These are phyloP conservation scores for Boeremia lycopersici DNA, from an alignment of 2,329 filamentous ascomycete species.

Conservation along the genomic window DNA sequence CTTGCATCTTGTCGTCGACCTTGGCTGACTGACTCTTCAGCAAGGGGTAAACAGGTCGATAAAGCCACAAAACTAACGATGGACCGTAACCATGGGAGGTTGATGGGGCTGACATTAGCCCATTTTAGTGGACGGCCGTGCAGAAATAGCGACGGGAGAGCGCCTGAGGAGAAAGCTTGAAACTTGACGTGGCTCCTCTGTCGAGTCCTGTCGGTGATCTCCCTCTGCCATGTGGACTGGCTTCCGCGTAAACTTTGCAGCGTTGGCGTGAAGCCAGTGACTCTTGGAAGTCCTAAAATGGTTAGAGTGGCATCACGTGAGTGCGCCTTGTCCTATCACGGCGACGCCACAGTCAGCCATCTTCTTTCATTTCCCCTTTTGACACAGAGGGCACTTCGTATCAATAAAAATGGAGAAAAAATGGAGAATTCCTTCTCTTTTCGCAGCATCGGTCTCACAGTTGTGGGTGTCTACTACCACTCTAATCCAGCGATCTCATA, in stretches of 20 bases:
- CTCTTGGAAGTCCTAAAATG: not conserved
- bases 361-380: conserved; percentile 10
- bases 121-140: conserved; percentile 8
- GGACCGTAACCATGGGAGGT: not conserved
- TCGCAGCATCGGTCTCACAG: not conserved
- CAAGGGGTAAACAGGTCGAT: conserved; percentile 14
- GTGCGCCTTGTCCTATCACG: not conserved
- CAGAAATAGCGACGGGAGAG: conserved; percentile 27
- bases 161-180: conserved; percentile 24
- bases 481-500: too few relatives aligned
- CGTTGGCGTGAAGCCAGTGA: not conserved
- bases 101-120: not conserved
- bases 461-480: not conserved
- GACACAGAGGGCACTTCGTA: not conserved
- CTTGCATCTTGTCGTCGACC: conserved; percentile 14
- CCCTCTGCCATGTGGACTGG: conserved; percentile 9
- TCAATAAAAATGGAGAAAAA: not conserved
- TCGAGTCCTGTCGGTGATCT: conserved; percentile 5
- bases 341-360: conserved; percentile 9
- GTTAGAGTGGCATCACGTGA: not conserved
- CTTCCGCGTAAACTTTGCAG: conserved; percentile 3
- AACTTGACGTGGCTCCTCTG: conserved; percentile 12
- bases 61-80: conserved; percentile 5
- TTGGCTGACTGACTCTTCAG: conserved; percentile 12
- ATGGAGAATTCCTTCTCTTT: not conserved